Percentiles rank a stretch among this genome's conserved stretches.
Evolutionary conservation across 805 yeast genomes (phyloP).

Genomic region (Candida arabinofermentans): DNA sequence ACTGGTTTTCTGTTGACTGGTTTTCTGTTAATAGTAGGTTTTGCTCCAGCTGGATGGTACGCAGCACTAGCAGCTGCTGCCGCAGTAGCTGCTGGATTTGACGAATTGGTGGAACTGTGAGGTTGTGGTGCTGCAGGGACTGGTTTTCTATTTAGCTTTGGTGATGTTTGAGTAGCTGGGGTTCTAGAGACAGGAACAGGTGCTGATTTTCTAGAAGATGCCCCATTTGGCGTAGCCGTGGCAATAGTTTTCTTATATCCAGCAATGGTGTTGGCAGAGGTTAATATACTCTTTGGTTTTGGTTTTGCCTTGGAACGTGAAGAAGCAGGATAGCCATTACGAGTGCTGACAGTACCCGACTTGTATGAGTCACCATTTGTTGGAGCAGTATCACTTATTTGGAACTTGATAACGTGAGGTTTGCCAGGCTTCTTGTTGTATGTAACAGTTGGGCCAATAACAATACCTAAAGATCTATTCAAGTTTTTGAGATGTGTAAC

Average conservation of each 20-base stretch:
- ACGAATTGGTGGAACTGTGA: conserved; percentile 11
- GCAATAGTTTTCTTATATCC: conserved; percentile 23
- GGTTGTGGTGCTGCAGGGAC: conserved; percentile 10
- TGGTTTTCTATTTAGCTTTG: conserved; percentile 22
- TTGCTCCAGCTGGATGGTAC: conserved; percentile 33
- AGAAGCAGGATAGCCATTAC: conserved; percentile 71
- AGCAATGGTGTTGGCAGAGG: conserved; percentile 23
- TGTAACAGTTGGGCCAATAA: conserved; percentile 65
- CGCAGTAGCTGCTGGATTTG: conserved; percentile 15
- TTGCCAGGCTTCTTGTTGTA: conserved; percentile 92
- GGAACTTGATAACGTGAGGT: conserved; percentile 67
- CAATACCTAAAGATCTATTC: conserved; percentile 54
- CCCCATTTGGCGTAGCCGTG: conserved; percentile 9
- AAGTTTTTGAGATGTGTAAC: conserved; percentile 66
- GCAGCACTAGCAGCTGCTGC: conserved; percentile 37
- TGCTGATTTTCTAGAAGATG: conserved; percentile 15
- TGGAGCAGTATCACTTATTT: conserved; percentile 61
- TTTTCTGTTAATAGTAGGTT: conserved; percentile 26
- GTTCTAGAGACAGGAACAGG: conserved; percentile 10
- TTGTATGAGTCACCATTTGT: conserved; percentile 70
- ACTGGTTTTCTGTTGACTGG: conserved; percentile 27
- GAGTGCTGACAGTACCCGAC: conserved; percentile 80
- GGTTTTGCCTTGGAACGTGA: conserved; percentile 76
- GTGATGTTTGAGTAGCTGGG: conserved; percentile 22
- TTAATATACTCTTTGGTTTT: conserved; percentile 39